Percentiles rank a stretch among this genome's conserved stretches.
phyloP scores from a whole-genome alignment of 306 rosid species.

The Chamaecrista fasciculata region DNA sequence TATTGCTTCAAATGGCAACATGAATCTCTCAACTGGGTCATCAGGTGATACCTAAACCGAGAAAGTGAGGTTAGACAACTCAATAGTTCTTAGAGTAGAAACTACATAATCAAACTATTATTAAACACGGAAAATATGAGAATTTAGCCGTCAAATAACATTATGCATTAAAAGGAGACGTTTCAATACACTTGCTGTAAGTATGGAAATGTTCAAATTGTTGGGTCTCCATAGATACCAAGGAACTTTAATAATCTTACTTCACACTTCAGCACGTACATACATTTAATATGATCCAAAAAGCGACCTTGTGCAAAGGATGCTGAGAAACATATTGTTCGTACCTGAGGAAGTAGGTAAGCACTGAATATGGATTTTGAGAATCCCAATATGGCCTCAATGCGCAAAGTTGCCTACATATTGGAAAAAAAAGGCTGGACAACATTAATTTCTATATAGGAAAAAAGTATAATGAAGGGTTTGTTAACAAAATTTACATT shows the following conservation, averaged over 20 bases:
- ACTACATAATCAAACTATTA: conserved; percentile 1
- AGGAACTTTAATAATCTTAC: conserved; percentile 14
- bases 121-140: conserved; percentile 2
- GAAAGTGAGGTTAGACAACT: conserved; percentile 11
- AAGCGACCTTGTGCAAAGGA: conserved; percentile 12
- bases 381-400: conserved; percentile 66
- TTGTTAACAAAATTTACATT: not conserved
- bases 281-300: conserved; percentile 9
- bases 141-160: not conserved
- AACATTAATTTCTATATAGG: not conserved
- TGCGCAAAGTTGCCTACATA: conserved; percentile 63
- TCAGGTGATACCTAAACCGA: conserved; percentile 55
- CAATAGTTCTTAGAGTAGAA: not conserved
- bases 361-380: conserved; percentile 66
- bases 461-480: too few species aligned
- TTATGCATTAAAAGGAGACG: not conserved
- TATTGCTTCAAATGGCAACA: conserved; percentile 68
- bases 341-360: conserved; percentile 72
- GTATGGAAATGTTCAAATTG: not conserved
- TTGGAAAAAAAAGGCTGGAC: not conserved
- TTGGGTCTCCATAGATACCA: not conserved
- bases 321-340: conserved; percentile 6
- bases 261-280: not conserved
- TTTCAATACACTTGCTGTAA: not conserved
- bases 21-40: conserved; percentile 56